Percentiles rank a stretch among this genome's conserved stretches.
These are phyloP conservation scores for Polyporus tsugae DNA, from an alignment of 1,284 basidiomycete species.

Conservation along the genomic window DNA sequence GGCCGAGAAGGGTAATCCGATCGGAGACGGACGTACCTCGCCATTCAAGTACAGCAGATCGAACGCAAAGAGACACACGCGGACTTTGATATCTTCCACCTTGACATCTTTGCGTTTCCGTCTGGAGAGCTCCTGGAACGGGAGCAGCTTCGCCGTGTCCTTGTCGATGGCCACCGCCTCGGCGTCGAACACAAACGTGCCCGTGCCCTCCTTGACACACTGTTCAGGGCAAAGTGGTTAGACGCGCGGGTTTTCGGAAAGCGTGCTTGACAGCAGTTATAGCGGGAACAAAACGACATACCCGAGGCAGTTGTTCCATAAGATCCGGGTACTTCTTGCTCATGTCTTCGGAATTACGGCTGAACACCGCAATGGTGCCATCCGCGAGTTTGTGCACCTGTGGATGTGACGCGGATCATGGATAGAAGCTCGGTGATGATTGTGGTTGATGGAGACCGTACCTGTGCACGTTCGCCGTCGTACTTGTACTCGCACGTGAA, in stretches of 20 bases:
- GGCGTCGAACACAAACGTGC: conserved; percentile 93
- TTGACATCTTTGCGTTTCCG: conserved; percentile 98
- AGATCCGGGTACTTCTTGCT: conserved; percentile 99
- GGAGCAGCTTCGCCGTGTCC: conserved; percentile 84
- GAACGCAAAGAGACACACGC: conserved; percentile 95
- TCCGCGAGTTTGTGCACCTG: conserved; percentile 86
- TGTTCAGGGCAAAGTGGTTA: conserved; percentile 43
- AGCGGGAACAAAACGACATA: conserved; percentile 45
- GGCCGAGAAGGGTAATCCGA: background rate
- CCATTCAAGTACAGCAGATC: conserved; percentile 96
- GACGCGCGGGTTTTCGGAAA: background rate
- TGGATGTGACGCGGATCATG: background rate
- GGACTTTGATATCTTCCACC: conserved; percentile 94
- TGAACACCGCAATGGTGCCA: conserved; percentile 89
- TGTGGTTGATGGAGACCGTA: conserved; percentile 39
- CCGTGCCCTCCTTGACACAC: conserved; percentile 86
- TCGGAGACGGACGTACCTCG: conserved; percentile 61
- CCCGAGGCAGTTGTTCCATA: conserved; percentile 90
- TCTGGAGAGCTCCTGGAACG: conserved; percentile 96
- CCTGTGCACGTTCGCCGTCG: conserved; percentile 97
- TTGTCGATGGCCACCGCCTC: conserved; percentile 97
- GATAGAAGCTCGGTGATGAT: background rate
- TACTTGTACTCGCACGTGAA: conserved; percentile 99
- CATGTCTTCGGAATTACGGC: conserved; percentile 99
- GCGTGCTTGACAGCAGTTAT: background rate